These are phyloP conservation scores for Trametes hirsuta DNA, from an alignment of 1,284 basidiomycete genomes.

Conservation along the genomic window DNA sequence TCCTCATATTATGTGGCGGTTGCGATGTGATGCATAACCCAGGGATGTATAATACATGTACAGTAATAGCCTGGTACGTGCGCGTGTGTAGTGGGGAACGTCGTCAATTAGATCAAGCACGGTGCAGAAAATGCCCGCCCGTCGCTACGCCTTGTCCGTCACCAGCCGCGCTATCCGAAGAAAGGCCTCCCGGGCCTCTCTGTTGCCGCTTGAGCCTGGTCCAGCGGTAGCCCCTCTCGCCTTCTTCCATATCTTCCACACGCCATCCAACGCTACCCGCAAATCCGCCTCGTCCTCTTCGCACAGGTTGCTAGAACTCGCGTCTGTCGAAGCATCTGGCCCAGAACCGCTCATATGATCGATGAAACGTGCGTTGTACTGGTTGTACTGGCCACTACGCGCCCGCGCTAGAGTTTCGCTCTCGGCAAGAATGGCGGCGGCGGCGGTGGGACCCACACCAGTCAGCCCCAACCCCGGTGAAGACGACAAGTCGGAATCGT, in stretches of 20 bases:
- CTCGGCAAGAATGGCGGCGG: slow-evolving; percentile 1
- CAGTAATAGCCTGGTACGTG: too few species aligned
- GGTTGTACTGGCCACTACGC: background rate
- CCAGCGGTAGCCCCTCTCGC: slow-evolving; percentile 23
- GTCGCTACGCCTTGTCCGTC: slow-evolving; percentile 20
- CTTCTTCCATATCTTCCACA: slow-evolving; percentile 56
- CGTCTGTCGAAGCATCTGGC: background rate
- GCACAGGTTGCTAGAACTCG: slow-evolving; percentile 2
- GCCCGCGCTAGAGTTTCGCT: background rate
- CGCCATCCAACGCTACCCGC: slow-evolving; percentile 47
- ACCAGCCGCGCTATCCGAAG: slow-evolving; percentile 32
- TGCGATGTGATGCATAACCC: background rate
- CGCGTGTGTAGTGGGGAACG: background rate
- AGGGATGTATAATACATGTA: background rate
- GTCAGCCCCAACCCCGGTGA: slow-evolving; percentile 17
- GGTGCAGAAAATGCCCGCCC: background rate
- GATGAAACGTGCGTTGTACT: background rate
- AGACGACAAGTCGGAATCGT: slow-evolving; percentile 29
- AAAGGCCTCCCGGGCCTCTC: slow-evolving; percentile 28
- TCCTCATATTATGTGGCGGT: background rate
- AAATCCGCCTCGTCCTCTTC: slow-evolving; percentile 31
- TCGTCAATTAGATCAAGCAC: background rate
- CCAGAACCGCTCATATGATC: background rate
- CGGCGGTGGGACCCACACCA: slow-evolving; percentile 3
- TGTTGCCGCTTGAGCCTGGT: slow-evolving; percentile 2